These are phyloP conservation scores for Clavaria fumosa DNA, from an alignment of 768 basidiomycete species.

Conservation along the genomic window DNA sequence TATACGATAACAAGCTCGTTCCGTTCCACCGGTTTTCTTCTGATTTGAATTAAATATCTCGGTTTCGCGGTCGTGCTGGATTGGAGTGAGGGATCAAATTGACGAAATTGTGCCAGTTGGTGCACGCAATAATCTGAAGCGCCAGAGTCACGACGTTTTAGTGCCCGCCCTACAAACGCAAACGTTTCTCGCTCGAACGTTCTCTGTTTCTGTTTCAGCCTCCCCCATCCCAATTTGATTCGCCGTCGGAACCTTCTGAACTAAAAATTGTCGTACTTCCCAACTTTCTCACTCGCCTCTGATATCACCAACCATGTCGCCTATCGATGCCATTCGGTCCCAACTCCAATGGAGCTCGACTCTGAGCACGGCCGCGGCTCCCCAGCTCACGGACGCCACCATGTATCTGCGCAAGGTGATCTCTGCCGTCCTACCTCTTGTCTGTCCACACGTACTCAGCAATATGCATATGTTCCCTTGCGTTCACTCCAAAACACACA, in stretches of 20 bases:
- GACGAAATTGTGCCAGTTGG: too few relatives aligned
- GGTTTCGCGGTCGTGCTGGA: too few relatives aligned
- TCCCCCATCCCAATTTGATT: too few relatives aligned
- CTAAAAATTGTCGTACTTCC: too few relatives aligned
- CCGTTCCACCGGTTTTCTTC: constrained; percentile 6
- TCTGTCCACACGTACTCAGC: constrained; percentile 3
- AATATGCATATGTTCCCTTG: constrained; percentile 7
- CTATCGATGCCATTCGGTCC: constrained; percentile 46
- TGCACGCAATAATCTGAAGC: too few relatives aligned
- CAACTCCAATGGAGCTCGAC: constrained; percentile 90
- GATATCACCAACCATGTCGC: constrained; percentile 27
- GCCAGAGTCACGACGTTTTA: too few relatives aligned
- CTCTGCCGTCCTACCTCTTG: constrained; percentile 14
- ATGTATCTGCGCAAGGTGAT: constrained; percentile 89
- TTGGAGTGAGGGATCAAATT: too few relatives aligned
- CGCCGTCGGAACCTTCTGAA: too few relatives aligned
- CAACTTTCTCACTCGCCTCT: background rate
- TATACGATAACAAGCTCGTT: too few relatives aligned
- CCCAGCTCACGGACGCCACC: constrained; percentile 59
- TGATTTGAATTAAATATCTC: constrained; percentile 9
- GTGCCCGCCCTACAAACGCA: too few relatives aligned
- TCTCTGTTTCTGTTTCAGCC: too few relatives aligned
- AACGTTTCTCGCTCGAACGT: too few relatives aligned
- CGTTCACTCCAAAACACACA: constrained; percentile 5
- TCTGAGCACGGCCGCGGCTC: constrained; percentile 57